Base-by-base conservation (phyloP, 2,329 filamentous ascomycete genomes). In the Hypoxylon sp. region DNA sequence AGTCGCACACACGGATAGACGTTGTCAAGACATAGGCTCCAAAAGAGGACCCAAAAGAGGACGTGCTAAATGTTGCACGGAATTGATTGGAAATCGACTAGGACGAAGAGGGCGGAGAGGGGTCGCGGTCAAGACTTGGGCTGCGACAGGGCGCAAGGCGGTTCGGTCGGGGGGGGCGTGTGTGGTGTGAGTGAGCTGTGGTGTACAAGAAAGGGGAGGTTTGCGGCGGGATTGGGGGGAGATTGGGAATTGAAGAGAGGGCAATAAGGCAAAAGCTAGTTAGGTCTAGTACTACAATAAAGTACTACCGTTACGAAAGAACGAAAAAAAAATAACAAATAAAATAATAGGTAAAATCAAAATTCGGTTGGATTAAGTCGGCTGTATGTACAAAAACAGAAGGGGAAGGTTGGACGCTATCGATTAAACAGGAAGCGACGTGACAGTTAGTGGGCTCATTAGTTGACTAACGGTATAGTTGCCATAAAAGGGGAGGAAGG, bases 51-150 rank as follows among this genome's bases (percentile, higher is more conserved):
- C 19, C 19, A 22, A 22, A 22, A 22, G 19, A 22, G 3, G 19
- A 66, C 51, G 53, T 71, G 68, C 61, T 66, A 47, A 35, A 63
- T 29, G 66, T 64, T 69, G 69, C 63, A 71, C 69, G 66, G 63
- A 71, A 67, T 67, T 67, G 69, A 65, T 71, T 71, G 66, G 67
- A 63, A 67, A 67, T 66, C 50, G 58, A 57, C 57, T 62, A 66
- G 31, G 58, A 69, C 66, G 57, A 60, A 67, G 69, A 66, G 31
- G 66, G 57, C 33, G 57, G 55, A 57, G 42, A 65, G 69, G 69
- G 60, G 63, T 71, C 58, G 60, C 64, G 60, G 44, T 67, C 69
- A 66, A 66, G 26, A 50, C 62, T 44, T 67, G 37, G 60, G 52
- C 60, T 71, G 57, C 66, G 66, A 71, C 66, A 69, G 63, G 69